A percentile compares a stretch with the other conserved stretches of the same genome.
Evolutionary conservation across 2,329 filamentous ascomycete species (phyloP).

Genomic region (Fusarium domesticum): DNA sequence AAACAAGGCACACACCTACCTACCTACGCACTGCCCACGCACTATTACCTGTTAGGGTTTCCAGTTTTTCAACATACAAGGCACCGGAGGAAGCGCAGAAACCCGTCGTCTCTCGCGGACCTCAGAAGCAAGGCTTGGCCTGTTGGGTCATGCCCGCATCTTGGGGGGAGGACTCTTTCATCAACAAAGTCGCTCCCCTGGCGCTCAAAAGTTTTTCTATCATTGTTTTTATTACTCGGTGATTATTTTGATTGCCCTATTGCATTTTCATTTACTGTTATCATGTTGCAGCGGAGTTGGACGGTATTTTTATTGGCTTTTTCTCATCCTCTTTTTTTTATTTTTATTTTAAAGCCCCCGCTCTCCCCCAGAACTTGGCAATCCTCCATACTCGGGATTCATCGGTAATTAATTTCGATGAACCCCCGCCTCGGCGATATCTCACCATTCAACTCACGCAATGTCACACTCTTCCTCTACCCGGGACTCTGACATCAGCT

Average conservation of each 20-base stretch:
- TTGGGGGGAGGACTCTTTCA: conserved; percentile 7
- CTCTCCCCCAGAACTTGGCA: conserved; percentile 1
- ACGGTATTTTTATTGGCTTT: conserved; percentile 2
- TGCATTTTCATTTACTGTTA: conserved; percentile 17
- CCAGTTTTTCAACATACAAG: too few species aligned
- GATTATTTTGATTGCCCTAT: background rate
- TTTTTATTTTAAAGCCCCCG: conserved; percentile 3
- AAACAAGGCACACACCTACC: conserved; percentile 7
- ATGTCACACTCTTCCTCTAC: conserved; percentile 2
- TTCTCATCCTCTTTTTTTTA: conserved; percentile 4
- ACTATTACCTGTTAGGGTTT: too few species aligned
- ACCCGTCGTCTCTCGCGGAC: conserved; percentile 16
- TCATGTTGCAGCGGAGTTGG: conserved; percentile 20
- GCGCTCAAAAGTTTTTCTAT: conserved; percentile 27
- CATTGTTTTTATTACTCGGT: too few species aligned
- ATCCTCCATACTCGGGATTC: background rate
- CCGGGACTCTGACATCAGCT: conserved; percentile 3
- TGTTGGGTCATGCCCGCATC: conserved; percentile 12
- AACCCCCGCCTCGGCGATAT: conserved; percentile 4
- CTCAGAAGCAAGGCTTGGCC: too few species aligned
- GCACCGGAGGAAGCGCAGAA: conserved; percentile 17
- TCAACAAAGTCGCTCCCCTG: conserved; percentile 11
- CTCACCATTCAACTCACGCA: background rate
- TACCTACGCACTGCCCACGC: too few species aligned
- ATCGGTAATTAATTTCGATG: conserved; percentile 4